Evolutionary conservation across 495 filamentous ascomycete species (phyloP), one percentile per base, ranked within the genome.

Genomic region (Apodospora peruviana): DNA sequence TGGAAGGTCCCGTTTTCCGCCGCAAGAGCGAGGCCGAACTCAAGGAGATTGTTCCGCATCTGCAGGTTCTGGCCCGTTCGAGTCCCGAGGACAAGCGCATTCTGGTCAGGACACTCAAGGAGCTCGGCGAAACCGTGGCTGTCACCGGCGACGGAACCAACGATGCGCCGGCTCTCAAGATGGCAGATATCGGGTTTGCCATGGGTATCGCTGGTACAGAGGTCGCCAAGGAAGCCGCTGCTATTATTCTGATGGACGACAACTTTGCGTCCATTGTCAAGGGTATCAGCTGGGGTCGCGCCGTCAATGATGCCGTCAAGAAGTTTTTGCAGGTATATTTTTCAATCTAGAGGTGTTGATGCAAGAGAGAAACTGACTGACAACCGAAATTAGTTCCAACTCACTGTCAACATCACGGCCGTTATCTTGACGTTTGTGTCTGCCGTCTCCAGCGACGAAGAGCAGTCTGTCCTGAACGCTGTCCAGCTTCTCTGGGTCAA

Each of bases 401-500:
- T 95, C 52, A 94, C 89, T 0, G 89, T 95, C 70, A 95, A 94
- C 63, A 84, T 95, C 56, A 91, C 89, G 0, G 89, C 89, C 32
- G 89, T 95, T 23, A 59, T 82, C 12, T 70, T 93, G 39, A 91
- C 89, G 3, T 93, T 95, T 53, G 78, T 94, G 27, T 84, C 89
- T 0, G 83, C 89, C 10, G 84, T 94, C 20, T 80, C 84, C 20
- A 88, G 78, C 56, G 62, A 62, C 23, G 66, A 82, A 19, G 82
- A 84, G 53, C 66, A 78, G 46, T 89, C 88, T 40, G 89, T 94
- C 32, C 72, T 95, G 40, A 91, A 79, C 24, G 88, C 89, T 10
- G 89, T 95, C 14, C 89, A 95, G 68, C 76, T 95, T 25, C 78
- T 95, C 23, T 95, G 89, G 89, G 86, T 95, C 54, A 95, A 95